Evolutionary conservation across 768 basidiomycete genomes (phyloP).

Genomic region (Sarcomyxa edulis): DNA sequence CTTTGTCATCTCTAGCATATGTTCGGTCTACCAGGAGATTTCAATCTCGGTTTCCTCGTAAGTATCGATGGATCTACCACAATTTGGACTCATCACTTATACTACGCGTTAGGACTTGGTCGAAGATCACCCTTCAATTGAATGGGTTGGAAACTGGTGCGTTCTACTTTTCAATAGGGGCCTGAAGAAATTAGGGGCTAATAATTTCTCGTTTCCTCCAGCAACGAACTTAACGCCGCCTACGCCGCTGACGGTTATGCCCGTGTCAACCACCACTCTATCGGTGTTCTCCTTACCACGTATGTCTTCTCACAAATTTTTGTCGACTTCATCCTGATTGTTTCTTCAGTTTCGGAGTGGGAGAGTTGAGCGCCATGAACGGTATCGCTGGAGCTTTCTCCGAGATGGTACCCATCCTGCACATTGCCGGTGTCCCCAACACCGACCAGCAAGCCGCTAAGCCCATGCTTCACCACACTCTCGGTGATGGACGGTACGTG

Average conservation of each 20-base stretch:
- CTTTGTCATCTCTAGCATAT: constrained; percentile 47
- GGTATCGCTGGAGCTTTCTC: constrained; percentile 81
- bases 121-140: constrained; percentile 70
- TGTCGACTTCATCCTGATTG: neutral
- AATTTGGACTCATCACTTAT: neutral
- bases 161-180: constrained; percentile 5
- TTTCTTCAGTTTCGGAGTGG: constrained; percentile 75
- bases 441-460: constrained; percentile 65
- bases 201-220: constrained; percentile 18
- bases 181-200: neutral
- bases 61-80: neutral
- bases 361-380: constrained; percentile 84
- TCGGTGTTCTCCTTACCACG: constrained; percentile 80
- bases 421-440: constrained; percentile 81
- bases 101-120: constrained; percentile 57
- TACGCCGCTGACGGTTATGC: constrained; percentile 96
- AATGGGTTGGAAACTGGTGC: constrained; percentile 88
- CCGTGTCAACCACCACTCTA: constrained; percentile 67
- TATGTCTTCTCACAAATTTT: constrained; percentile 19
- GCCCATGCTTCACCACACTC: constrained; percentile 82
- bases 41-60: constrained; percentile 49
- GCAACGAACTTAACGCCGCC: constrained; percentile 81
- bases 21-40: constrained; percentile 88
- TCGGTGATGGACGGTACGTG: constrained; percentile 75
- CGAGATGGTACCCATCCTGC: constrained; percentile 87